These are phyloP conservation scores for Yueomyces sinensis DNA, from an alignment of 805 yeast species.

Conservation along the genomic window DNA sequence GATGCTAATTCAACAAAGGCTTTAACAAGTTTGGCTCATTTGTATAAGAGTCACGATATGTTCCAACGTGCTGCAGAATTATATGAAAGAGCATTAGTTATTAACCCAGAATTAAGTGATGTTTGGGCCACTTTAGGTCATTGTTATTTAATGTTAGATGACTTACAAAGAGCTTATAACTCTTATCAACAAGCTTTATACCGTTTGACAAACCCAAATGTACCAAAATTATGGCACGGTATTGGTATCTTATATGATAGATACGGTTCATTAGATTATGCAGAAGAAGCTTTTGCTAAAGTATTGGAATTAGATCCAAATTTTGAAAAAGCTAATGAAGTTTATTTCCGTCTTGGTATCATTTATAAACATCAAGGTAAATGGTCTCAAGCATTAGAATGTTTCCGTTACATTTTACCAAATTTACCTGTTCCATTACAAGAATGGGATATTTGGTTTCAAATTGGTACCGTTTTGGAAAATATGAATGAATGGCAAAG, in stretches of 20 bases:
- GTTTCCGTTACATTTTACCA: constrained; percentile 81
- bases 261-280: constrained; percentile 91
- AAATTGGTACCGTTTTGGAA: constrained; percentile 90
- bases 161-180: constrained; percentile 85
- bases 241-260: constrained; percentile 94
- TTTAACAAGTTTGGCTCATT: constrained; percentile 72
- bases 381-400: constrained; percentile 76
- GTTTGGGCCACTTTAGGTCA: constrained; percentile 97
- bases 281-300: constrained; percentile 95
- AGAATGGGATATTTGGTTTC: constrained; percentile 97
- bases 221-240: constrained; percentile 97
- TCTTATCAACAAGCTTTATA: constrained; percentile 94
- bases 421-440: constrained; percentile 94
- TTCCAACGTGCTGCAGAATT: constrained; percentile 91
- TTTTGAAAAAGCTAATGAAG: constrained; percentile 92
- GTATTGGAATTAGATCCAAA: constrained; percentile 92
- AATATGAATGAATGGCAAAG: constrained; percentile 84
- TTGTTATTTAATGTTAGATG: constrained; percentile 94
- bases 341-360: constrained; percentile 90
- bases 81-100: constrained; percentile 73
- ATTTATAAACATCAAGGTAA: constrained; percentile 92
- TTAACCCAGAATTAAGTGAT: constrained; percentile 82
- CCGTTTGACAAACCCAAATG: constrained; percentile 84
- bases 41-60: constrained; percentile 78
- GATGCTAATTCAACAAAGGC: constrained; percentile 80